Base-by-base conservation (phyloP, 2,329 filamentous ascomycete species). In the Fusarium paranaense region DNA sequence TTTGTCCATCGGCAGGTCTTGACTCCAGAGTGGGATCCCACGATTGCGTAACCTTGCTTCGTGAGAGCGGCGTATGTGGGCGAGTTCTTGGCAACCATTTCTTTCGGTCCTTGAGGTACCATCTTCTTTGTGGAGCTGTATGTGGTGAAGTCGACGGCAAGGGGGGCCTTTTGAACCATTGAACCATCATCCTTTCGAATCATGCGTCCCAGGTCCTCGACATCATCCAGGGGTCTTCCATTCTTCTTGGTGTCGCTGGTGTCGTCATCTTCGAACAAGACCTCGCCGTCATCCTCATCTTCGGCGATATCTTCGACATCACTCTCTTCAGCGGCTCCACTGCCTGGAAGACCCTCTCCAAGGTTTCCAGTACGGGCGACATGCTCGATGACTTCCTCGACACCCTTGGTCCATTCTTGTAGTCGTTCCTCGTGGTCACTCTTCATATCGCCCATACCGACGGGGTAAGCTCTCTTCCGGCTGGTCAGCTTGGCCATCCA, bases 1-100 rank as follows among this genome's bases (percentile, higher is more conserved):
- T 99, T 99, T 11, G 97, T 98, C 96, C 96, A 99, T 35, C 97
- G 94, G 81, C 96, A 99, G 78, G 98, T 98, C 84, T 98, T 98
- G 75, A 98, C 96, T 33, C 96, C 96, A 0, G 95, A 97, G 84
- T 98, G 97, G 1, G 94, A 96, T 62, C 97, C 97, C 40, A 99
- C 93, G 67, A 98, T 98, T 1, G 94, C 92, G 82, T 98, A 98
- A 30, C 96, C 96, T 86, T 99, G 96, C 82, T 98, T 99, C 1
- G 96, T 98, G 50, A 98, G 89, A 20, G 96, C 90, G 14, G 91
- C 88, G 79, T 97, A 95, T 0, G 97, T 98, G 0, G 97, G 96
- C 1, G 96, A 98, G 69, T 91, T 91, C 72, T 92, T 93, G 10
- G 97, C 95, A 1, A 98, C 97, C 97, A 99, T 99, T 80, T 97